These are phyloP conservation scores for Rhamnella rubrinervis DNA, from an alignment of 331 rosid genomes.

Conservation along the genomic window DNA sequence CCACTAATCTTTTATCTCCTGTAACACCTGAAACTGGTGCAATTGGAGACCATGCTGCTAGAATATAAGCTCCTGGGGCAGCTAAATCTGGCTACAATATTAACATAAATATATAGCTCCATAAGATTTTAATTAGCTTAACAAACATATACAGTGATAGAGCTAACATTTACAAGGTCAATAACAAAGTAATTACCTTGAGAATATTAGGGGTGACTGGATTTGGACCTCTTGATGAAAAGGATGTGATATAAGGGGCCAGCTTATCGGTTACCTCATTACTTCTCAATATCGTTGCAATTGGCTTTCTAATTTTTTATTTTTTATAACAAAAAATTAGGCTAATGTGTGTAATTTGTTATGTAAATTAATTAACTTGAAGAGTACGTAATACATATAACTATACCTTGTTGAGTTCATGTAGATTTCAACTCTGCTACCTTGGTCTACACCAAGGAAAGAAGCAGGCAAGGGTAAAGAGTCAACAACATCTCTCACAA, in stretches of 20 bases:
- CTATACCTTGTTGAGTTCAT: conserved; percentile 38
- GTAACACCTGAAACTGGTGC: background rate
- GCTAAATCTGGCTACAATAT: conserved; percentile 18
- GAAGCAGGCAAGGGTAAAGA: conserved; percentile 38
- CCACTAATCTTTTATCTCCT: background rate
- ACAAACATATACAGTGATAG: too few relatives aligned
- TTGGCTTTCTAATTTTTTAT: background rate
- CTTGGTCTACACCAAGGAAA: conserved; percentile 21
- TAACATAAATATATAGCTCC: too few relatives aligned
- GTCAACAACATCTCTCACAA: background rate
- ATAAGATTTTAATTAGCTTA: too few relatives aligned
- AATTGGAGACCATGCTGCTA: conserved; percentile 19
- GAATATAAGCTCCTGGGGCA: conserved; percentile 23
- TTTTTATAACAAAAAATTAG: too few relatives aligned
- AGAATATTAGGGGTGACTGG: conserved; percentile 35
- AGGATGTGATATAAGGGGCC: conserved; percentile 43
- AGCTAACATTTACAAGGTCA: too few relatives aligned
- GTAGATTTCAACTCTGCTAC: conserved; percentile 21
- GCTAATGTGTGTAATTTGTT: too few relatives aligned
- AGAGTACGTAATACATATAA: too few relatives aligned
- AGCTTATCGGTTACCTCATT: conserved; percentile 17
- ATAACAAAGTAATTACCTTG: conserved; percentile 28
- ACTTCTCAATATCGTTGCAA: conserved; percentile 40
- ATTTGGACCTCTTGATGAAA: conserved; percentile 61
- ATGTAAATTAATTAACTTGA: too few relatives aligned